Evolutionary conservation across 2,329 filamentous ascomycete genomes (phyloP).

Genomic region (Didymella glomerata): DNA sequence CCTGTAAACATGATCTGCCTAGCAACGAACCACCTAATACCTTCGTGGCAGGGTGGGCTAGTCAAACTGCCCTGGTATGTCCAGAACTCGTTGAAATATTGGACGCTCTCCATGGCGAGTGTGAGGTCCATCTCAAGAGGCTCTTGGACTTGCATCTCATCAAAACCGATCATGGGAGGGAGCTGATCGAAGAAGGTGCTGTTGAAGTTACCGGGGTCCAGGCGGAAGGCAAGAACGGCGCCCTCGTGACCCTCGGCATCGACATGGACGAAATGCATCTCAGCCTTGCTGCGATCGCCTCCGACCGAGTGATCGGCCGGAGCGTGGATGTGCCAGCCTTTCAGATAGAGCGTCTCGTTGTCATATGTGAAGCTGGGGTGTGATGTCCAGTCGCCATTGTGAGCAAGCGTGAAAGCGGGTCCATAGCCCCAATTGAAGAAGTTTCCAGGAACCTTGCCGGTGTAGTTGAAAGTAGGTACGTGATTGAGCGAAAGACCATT

Average conservation of each 20-base stretch:
- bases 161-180: slow-evolving; percentile 52
- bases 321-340: slow-evolving; percentile 62
- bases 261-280: slow-evolving; percentile 61
- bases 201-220: slow-evolving; percentile 55
- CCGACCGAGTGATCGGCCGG: slow-evolving; percentile 61
- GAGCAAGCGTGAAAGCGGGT: slow-evolving; percentile 54
- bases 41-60: slow-evolving; percentile 59
- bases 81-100: slow-evolving; percentile 57
- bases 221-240: slow-evolving; percentile 58
- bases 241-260: slow-evolving; percentile 53
- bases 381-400: slow-evolving; percentile 50
- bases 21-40: slow-evolving; percentile 57
- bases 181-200: slow-evolving; percentile 56
- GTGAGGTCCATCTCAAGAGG: slow-evolving; percentile 43
- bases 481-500: slow-evolving; percentile 55
- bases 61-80: slow-evolving; percentile 60
- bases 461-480: slow-evolving; percentile 55
- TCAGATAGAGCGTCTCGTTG: slow-evolving; percentile 58
- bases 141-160: slow-evolving; percentile 40
- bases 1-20: slow-evolving; percentile 54
- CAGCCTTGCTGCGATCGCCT: slow-evolving; percentile 55
- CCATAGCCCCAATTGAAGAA: slow-evolving; percentile 62
- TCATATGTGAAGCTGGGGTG: slow-evolving; percentile 57
- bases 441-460: slow-evolving; percentile 47
- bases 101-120: slow-evolving; percentile 50